Conservation (phyloP, 352 stramenopile species). For the Pythium dissotocum region DNA sequence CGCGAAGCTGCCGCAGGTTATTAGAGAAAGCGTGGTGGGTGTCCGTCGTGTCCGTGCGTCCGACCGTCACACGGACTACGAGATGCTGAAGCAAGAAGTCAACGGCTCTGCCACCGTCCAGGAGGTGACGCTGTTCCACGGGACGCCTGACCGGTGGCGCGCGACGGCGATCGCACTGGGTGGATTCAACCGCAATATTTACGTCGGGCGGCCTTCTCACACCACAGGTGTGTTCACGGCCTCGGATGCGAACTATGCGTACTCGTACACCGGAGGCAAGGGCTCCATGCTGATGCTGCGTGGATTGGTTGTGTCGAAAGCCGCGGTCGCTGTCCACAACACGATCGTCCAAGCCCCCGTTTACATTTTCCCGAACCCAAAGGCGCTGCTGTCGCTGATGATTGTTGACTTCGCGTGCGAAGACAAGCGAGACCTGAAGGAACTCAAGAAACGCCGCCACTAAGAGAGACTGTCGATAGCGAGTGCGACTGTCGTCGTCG, state of each 20-base stretch:
- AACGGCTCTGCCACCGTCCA: neutral
- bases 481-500: too few relatives aligned
- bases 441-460: too few relatives aligned
- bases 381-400: conserved; percentile 11
- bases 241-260: neutral
- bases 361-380: conserved; percentile 27
- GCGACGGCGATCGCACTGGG: conserved; percentile 24
- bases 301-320: conserved; percentile 10
- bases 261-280: neutral
- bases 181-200: conserved; percentile 20
- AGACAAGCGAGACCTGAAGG: conserved; percentile 11
- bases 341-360: conserved; percentile 8
- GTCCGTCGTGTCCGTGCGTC: conserved; percentile 11
- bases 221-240: conserved; percentile 20
- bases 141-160: conserved; percentile 25
- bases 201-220: conserved; percentile 8
- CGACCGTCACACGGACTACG: neutral
- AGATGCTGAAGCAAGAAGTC: neutral
- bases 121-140: conserved; percentile 19
- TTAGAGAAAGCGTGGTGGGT: neutral
- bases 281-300: conserved; percentile 17
- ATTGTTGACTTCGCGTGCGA: conserved; percentile 22
- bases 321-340: conserved; percentile 2
- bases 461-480: too few relatives aligned
- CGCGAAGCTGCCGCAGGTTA: too few relatives aligned